Evolutionary conservation across 2,329 filamentous ascomycete species (phyloP), one percentile per base, ranked within the genome.

Genomic region (Fusarium falciforme): DNA sequence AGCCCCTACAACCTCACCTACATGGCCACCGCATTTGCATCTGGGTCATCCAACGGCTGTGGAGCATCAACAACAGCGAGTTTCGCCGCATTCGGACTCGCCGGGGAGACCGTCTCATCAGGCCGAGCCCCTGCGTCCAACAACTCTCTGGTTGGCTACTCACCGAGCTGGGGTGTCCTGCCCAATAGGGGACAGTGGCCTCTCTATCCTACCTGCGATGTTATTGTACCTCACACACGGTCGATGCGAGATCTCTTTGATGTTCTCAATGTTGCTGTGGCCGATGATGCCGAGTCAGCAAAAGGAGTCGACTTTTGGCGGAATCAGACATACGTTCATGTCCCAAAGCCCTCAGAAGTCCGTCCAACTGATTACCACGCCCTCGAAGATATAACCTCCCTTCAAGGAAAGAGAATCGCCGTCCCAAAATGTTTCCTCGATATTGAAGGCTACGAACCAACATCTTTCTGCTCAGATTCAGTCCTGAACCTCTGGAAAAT

Each of bases 41-140:
- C 89, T 0, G 89, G 89, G 0, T 90, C 88, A 0, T 91, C 89
- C 0, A 89, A 90, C 69, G 89, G 89, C 2, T 86, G 86, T 1
- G 89, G 84, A 0, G 86, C 85, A 0, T 84, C 88, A 0, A 86
- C 86, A 0, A 82, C 88, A 2, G 81, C 88, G 0, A 87, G 83
- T 29, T 85, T 90, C 58, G 87, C 84, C 8, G 84, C 83, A 0
- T 90, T 91, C 68, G 88, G 87, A 0, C 81, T 90, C 63, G 89
- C 85, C 0, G 84, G 83, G 3, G 89, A 91, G 76, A 89, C 89
- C 0, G 87, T 90, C 0, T 88, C 86, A 1, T 89, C 87, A 0
- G 89, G 89, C 1, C 82, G 89, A 3, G 87, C 86, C 4, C 89
- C 89, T 0, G 88, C 88, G 1, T 88, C 85, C 0, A 90, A 90